Conservation (phyloP, 805 yeast species). For the Kodamaea leandrae region DNA sequence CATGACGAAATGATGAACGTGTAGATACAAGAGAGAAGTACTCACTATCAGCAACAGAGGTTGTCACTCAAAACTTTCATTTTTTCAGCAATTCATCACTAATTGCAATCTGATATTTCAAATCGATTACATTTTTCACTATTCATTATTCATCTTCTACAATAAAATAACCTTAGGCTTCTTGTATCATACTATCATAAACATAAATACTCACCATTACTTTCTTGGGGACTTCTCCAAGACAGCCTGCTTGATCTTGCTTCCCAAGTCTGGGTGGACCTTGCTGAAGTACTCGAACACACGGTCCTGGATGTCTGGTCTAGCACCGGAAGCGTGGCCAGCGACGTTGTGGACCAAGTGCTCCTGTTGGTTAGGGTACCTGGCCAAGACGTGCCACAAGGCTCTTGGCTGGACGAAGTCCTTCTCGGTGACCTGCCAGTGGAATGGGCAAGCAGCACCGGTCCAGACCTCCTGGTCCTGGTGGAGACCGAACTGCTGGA, state of each 20-base stretch:
- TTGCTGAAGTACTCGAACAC: conserved; percentile 74
- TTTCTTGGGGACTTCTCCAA: conserved; percentile 50
- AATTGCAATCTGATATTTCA: not conserved
- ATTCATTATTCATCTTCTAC: conserved; percentile 1
- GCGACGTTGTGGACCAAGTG: conserved; percentile 83
- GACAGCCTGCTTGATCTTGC: conserved; percentile 62
- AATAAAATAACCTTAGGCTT: not conserved
- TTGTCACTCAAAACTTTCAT: too few species aligned
- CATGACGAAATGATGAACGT: not conserved
- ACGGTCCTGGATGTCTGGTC: conserved; percentile 71
- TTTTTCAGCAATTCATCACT: not conserved
- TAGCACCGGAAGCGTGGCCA: conserved; percentile 67
- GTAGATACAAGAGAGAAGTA: too few species aligned
- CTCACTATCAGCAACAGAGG: too few species aligned
- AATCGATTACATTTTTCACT: not conserved
- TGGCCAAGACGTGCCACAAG: conserved; percentile 76
- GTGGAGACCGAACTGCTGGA: conserved; percentile 46
- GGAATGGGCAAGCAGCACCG: conserved; percentile 81
- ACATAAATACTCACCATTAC: conserved; percentile 17
- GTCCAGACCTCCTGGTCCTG: conserved; percentile 77
- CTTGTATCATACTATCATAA: too few species aligned
- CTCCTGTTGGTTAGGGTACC: conserved; percentile 77
- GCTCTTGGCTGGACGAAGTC: conserved; percentile 78
- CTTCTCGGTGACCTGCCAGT: conserved; percentile 74
- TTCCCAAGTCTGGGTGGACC: conserved; percentile 69